Base-by-base conservation (phyloP, 2,329 filamentous ascomycete genomes). In the Monilinia polystroma region DNA sequence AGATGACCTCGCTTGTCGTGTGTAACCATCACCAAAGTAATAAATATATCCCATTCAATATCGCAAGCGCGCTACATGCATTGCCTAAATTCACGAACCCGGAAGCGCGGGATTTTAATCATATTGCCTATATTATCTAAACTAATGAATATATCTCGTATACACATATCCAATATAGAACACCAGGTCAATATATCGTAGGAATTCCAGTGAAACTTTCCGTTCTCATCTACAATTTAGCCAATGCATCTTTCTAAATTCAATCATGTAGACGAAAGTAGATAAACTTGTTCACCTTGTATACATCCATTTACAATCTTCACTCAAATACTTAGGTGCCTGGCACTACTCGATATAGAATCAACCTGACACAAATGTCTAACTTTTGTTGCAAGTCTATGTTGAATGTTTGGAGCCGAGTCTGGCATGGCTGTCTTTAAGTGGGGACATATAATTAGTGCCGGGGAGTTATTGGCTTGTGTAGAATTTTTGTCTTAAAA, bases 321-420 rank as follows among this genome's bases (percentile, higher is more conserved):
- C 32, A 3, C 20, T 56, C 35, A 3, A 23, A 23, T 2, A 43
- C 43, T 38, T 26, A 43, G 7, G 2, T 41, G n/a, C 58, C 51
- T 60, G 58, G 58, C 45, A 8, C 7, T 11, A 23, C 20, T 56
- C 5, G 1, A n/a, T 23, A 56, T 35, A 35, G 29, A 38, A 43
- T 26, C 56, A 45, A 59, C 12, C 4, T 26, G n/a, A 26, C n/a
- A 11, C 47, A 23, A 14, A 57, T n/a, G n/a, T 23, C 29, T 8
- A 59, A 10, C 41, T 62, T 66, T 69, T 70, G 68, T 70, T 70
- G 67, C 67, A 69, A 51, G 32, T 70, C 67, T 64, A 64, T 20
- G 8, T 32, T 38, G 51, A 51, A 70, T 67, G 32, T 66, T 58
- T 67, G 67, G 67, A 64, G 52, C 49, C 67, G 67, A 70, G 58